Base-by-base conservation (phyloP, 2,329 filamentous ascomycete genomes). In the Fonsecaea erecta region DNA sequence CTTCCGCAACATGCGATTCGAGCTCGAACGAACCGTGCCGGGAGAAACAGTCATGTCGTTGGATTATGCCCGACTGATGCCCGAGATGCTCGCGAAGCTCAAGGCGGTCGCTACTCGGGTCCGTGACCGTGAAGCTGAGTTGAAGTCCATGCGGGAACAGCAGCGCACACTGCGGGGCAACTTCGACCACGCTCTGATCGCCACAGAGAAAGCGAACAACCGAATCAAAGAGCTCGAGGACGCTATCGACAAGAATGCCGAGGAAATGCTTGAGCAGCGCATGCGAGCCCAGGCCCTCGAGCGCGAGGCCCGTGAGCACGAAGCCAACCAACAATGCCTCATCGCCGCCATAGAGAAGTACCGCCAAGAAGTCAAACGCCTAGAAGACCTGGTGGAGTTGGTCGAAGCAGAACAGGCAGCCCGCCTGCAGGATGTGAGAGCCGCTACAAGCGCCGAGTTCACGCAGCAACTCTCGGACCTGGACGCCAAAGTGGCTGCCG, bases 261-360 rank as follows among this genome's bases (percentile, higher is more conserved):
- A 78, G 24, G 79, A 82, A 60, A 78, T 82, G 74, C 73, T 81
- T 4, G 76, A 80, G 52, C 75, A 76, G n/a, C 73, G 79, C 51
- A 79, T 80, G 73, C 73, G 75, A 52, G 75, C 79, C 68, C 78
- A 80, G 65, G 74, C 76, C 9, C 72, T 81, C 32, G 80, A 81
- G 64, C 73, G 71, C 37, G 76, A 81, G 66, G 72, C 75, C 26
- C 68, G 76, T 7, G 77, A 80, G 53, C 77, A 81, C 57, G 75
- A 74, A 16, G 68, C 77, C 32, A 77, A 80, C 58, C 79, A 82
- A 66, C 72, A 74, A 46, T 76, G 77, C 65, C 74, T 83, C 28
- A 79, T 77, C 24, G 71, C 72, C 32, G 79, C 80, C 11, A 73
- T 83, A 9, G 74, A 77, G 43, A 79, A 77, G 54, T 83, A 83